These are phyloP conservation scores for Phytophthora litchii DNA, from an alignment of 352 stramenopile genomes.

Conservation along the genomic window DNA sequence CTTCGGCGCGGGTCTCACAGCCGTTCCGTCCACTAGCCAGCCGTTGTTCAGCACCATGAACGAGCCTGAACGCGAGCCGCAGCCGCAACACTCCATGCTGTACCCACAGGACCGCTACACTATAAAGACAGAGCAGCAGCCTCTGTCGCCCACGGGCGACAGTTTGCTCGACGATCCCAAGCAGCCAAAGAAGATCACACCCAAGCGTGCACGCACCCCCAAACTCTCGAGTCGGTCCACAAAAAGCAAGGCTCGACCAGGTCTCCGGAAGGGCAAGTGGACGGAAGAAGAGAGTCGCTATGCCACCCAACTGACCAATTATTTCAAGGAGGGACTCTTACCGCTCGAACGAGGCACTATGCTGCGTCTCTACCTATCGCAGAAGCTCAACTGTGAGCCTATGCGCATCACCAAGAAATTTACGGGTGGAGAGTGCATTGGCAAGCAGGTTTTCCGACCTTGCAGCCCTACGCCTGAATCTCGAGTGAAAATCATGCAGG, in stretches of 20 bases:
- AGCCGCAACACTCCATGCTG: slow-evolving; percentile 32
- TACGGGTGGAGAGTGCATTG: slow-evolving; percentile 89
- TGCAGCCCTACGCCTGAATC: slow-evolving; percentile 72
- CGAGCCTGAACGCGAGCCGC: slow-evolving; percentile 36
- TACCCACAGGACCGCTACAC: slow-evolving; percentile 28
- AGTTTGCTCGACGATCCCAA: slow-evolving; percentile 21
- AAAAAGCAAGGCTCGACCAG: slow-evolving; percentile 86
- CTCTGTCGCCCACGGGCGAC: slow-evolving; percentile 9
- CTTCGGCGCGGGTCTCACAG: slow-evolving; percentile 11
- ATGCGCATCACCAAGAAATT: slow-evolving; percentile 96
- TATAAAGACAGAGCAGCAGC: slow-evolving; percentile 32
- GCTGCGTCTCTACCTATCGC: slow-evolving; percentile 89
- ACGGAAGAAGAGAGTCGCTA: slow-evolving; percentile 84
- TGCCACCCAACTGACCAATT: slow-evolving; percentile 74
- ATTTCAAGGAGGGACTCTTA: slow-evolving; percentile 86
- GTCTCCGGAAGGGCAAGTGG: slow-evolving; percentile 88
- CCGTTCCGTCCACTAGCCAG: slow-evolving; percentile 13
- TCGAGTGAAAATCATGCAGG: slow-evolving; percentile 71
- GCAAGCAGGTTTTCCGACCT: slow-evolving; percentile 89
- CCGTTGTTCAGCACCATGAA: slow-evolving; percentile 15
- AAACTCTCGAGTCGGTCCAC: slow-evolving; percentile 75
- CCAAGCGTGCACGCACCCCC: slow-evolving; percentile 55
- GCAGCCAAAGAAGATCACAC: slow-evolving; percentile 54
- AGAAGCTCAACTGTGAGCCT: slow-evolving; percentile 92
- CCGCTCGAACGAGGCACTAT: slow-evolving; percentile 88